Evolutionary conservation across 2,329 filamentous ascomycete genomes (phyloP).

Genomic region (Thielaviopsis cerberus): DNA sequence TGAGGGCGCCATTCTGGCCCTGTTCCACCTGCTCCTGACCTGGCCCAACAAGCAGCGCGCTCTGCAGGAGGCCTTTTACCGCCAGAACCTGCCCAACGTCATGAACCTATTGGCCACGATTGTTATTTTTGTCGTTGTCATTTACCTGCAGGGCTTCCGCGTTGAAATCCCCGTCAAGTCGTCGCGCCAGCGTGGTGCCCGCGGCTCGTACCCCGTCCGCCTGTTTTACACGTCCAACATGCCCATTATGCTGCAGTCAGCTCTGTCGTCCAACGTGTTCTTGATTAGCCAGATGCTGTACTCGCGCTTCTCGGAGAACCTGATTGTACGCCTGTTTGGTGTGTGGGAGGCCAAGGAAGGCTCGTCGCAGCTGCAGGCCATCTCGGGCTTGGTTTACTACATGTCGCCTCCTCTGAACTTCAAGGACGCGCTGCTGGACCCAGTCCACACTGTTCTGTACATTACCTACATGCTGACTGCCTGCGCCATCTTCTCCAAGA

Average conservation of each 20-base stretch:
- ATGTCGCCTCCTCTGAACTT: slow-evolving; percentile 98
- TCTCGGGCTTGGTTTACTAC: slow-evolving; percentile 93
- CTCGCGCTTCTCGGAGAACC: slow-evolving; percentile 96
- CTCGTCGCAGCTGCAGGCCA: slow-evolving; percentile 83
- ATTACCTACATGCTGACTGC: slow-evolving; percentile 95
- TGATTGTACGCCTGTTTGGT: slow-evolving; percentile 89
- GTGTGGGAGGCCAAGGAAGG: slow-evolving; percentile 97
- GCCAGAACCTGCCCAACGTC: slow-evolving; percentile 97
- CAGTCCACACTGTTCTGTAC: slow-evolving; percentile 89
- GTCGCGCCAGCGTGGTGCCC: slow-evolving; percentile 93
- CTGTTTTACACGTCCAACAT: slow-evolving; percentile 99
- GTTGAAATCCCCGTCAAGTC: slow-evolving; percentile 99
- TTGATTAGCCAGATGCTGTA: slow-evolving; percentile 98
- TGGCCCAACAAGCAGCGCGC: slow-evolving; percentile 99
- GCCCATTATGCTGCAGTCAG: slow-evolving; percentile 99
- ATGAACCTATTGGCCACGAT: slow-evolving; percentile 95
- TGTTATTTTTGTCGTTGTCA: slow-evolving; percentile 85
- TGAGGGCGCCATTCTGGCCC: slow-evolving; percentile 91
- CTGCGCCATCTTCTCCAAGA: slow-evolving; percentile 98
- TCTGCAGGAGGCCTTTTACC: slow-evolving; percentile 95
- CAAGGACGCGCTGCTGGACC: slow-evolving; percentile 89
- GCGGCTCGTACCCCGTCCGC: slow-evolving; percentile 92
- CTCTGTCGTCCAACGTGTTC: slow-evolving; percentile 97
- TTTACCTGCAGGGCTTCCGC: slow-evolving; percentile 98
- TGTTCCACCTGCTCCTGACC: slow-evolving; percentile 94